Evolutionary conservation across 2,329 filamentous ascomycete species (phyloP).

Genomic region (Cladosporium phlei): DNA sequence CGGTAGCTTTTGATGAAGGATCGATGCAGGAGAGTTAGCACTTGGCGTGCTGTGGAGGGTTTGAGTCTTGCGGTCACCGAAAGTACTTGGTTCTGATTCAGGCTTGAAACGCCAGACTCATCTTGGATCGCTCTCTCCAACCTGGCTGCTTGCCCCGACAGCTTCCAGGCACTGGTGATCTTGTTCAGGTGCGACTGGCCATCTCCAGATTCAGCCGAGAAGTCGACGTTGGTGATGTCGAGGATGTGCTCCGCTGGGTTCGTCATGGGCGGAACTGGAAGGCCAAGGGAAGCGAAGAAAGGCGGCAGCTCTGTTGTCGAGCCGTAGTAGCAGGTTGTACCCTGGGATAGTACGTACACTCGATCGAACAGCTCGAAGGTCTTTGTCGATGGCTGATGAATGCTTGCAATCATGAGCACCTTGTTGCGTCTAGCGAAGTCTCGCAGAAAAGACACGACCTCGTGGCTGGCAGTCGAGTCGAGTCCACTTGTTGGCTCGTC

Average conservation of each 20-base stretch:
- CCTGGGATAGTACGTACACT: slow-evolving; percentile 64
- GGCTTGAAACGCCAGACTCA: background rate
- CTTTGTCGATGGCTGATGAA: slow-evolving; percentile 74
- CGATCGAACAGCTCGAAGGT: slow-evolving; percentile 76
- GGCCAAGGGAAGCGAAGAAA: slow-evolving; percentile 59
- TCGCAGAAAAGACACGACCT: slow-evolving; percentile 68
- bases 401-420: slow-evolving; percentile 55
- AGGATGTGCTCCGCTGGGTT: slow-evolving; percentile 76
- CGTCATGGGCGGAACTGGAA: slow-evolving; percentile 58
- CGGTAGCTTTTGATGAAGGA: slow-evolving; percentile 75
- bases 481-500: slow-evolving; percentile 79
- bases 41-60: slow-evolving; percentile 1
- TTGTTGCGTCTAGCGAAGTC: slow-evolving; percentile 59
- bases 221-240: slow-evolving; percentile 71
- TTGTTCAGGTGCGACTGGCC: background rate
- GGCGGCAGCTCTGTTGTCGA: slow-evolving; percentile 46
- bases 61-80: background rate
- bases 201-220: slow-evolving; percentile 38
- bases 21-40: slow-evolving; percentile 64
- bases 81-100: slow-evolving; percentile 27
- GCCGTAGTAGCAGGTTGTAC: slow-evolving; percentile 67
- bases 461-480: slow-evolving; percentile 67
- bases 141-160: background rate
- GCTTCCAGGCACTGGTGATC: background rate
- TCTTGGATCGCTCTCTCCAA: slow-evolving; percentile 6